These are phyloP conservation scores for Didymellaceae sp. DNA, from an alignment of 2,329 filamentous ascomycete genomes.

Conservation along the genomic window DNA sequence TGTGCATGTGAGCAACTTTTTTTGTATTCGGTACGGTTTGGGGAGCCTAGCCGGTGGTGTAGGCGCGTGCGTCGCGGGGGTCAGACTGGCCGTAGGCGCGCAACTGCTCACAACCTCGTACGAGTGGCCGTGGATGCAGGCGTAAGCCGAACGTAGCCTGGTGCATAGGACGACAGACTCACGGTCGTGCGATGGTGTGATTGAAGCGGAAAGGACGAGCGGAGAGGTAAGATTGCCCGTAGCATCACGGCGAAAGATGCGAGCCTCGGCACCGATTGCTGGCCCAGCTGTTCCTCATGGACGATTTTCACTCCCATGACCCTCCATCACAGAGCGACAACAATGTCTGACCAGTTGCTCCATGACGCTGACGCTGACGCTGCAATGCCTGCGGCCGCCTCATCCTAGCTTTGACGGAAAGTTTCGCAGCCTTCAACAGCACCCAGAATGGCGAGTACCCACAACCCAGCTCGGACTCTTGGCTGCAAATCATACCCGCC, in stretches of 20 bases:
- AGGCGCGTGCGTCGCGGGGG: slow-evolving; percentile 30
- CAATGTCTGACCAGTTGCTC: no score
- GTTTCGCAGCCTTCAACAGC: slow-evolving; percentile 3
- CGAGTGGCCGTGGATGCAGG: neutral
- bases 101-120: slow-evolving; percentile 1
- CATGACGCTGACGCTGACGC: neutral
- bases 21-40: slow-evolving; percentile 13
- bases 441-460: slow-evolving; percentile 9
- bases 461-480: slow-evolving; percentile 4
- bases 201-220: slow-evolving; percentile 17
- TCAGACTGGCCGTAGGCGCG: slow-evolving; percentile 13
- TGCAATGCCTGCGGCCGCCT: neutral
- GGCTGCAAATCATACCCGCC: slow-evolving; percentile 14
- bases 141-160: slow-evolving; percentile 44
- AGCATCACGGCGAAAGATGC: slow-evolving; percentile 7
- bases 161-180: slow-evolving; percentile 10
- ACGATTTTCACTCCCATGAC: neutral
- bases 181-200: slow-evolving; percentile 31
- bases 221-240: slow-evolving; percentile 16
- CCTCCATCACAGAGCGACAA: neutral
- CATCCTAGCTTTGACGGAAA: neutral
- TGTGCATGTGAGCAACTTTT: slow-evolving; percentile 13
- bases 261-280: slow-evolving; percentile 12
- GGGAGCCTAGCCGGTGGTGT: slow-evolving; percentile 31
- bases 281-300: neutral